phyloP scores from a whole-genome alignment of 176 grass and related monocot genomes.

The Eragrostis nindensis region DNA sequence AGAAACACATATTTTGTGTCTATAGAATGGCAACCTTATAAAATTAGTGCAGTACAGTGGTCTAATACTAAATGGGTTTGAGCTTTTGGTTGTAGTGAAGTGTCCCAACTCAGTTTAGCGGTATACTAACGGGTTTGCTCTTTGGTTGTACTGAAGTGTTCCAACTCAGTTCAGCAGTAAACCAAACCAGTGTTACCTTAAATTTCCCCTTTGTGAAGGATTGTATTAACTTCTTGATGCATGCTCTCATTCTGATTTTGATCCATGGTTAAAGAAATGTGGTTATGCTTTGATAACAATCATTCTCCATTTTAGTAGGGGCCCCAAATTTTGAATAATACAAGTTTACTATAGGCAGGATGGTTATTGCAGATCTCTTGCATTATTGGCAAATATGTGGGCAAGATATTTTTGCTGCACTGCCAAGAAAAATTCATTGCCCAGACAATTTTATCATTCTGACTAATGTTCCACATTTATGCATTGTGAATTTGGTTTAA shows the following conservation, averaged over 20 bases:
- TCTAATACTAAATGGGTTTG: too few relatives aligned
- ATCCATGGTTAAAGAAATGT: not conserved
- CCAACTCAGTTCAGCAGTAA: not conserved
- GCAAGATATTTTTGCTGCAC: not conserved
- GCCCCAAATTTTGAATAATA: not conserved
- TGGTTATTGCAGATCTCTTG: not conserved
- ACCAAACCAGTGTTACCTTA: not conserved
- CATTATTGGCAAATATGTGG: not conserved
- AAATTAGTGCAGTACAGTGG: too few relatives aligned
- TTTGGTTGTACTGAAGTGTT: not conserved
- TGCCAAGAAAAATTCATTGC: not conserved
- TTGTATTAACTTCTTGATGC: not conserved
- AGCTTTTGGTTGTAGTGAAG: too few relatives aligned
- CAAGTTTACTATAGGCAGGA: not conserved
- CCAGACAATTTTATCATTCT: not conserved
- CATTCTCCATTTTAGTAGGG: not conserved
- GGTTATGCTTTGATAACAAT: not conserved
- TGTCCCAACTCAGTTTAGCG: not conserved
- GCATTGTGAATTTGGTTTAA: slow-evolving; percentile 13
- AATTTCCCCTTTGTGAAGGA: not conserved
- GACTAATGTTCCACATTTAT: not conserved
- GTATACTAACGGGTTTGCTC: not conserved
- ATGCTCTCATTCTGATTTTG: not conserved
- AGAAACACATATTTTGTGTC: not conserved
- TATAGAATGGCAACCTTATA: not conserved